These are phyloP conservation scores for Anethum foeniculum DNA, from an alignment of 140 eudicot genomes.

Conservation along the genomic window DNA sequence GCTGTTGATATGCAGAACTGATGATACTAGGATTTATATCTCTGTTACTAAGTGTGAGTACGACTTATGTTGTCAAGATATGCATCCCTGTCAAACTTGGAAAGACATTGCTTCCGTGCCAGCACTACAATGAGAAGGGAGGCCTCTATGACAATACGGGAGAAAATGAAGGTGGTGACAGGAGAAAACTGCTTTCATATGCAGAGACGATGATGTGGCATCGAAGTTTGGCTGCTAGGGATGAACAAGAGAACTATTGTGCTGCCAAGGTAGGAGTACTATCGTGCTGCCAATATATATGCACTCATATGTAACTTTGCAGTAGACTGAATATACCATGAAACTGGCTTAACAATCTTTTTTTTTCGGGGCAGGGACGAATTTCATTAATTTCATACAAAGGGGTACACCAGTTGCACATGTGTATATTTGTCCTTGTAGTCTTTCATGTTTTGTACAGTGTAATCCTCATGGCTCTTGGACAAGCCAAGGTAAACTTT, in stretches of 20 bases:
- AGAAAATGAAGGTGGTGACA: slow-evolving; percentile 15
- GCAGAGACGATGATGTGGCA: slow-evolving; percentile 40
- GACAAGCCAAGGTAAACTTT: slow-evolving; percentile 53
- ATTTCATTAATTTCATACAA: slow-evolving; percentile 57
- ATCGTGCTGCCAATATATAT: neutral
- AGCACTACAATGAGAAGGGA: neutral
- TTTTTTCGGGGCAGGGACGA: slow-evolving; percentile 31
- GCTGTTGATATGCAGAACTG: slow-evolving; percentile 41
- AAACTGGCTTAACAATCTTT: neutral
- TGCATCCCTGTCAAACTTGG: slow-evolving; percentile 53
- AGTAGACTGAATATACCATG: neutral
- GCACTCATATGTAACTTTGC: neutral
- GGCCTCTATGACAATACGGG: neutral
- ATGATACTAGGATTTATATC: slow-evolving; percentile 82
- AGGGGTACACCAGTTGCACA: slow-evolving; percentile 74
- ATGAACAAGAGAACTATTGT: slow-evolving; percentile 15
- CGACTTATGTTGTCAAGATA: slow-evolving; percentile 41
- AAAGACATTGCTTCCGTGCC: slow-evolving; percentile 61
- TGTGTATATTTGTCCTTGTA: slow-evolving; percentile 73
- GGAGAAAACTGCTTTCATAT: slow-evolving; percentile 42
- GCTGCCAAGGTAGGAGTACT: slow-evolving; percentile 15
- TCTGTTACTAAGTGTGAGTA: slow-evolving; percentile 47
- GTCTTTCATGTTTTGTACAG: slow-evolving; percentile 68
- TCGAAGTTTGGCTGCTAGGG: slow-evolving; percentile 39
- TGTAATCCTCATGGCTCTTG: slow-evolving; percentile 50